Conservation (phyloP, 768 basidiomycete species). For the Suillus bovinus region DNA sequence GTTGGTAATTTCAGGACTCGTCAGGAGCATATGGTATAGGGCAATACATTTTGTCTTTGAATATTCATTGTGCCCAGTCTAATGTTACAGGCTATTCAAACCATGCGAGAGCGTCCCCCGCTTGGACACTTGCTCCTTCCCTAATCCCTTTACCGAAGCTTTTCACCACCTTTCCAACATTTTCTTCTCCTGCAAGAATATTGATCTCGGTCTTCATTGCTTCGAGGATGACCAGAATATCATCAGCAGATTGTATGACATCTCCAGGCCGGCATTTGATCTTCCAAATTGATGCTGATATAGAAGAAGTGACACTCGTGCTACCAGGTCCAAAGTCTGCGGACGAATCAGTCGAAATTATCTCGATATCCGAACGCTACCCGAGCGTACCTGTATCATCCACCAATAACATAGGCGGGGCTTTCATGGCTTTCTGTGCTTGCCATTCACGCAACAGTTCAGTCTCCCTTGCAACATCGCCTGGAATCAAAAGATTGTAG, state of each 20-base stretch:
- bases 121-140: conserved; percentile 46
- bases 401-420: background rate
- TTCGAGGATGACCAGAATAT: conserved; percentile 52
- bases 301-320: conserved; percentile 15
- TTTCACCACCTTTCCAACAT: conserved; percentile 44
- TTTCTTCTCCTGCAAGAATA: conserved; percentile 44
- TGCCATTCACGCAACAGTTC: conserved; percentile 47
- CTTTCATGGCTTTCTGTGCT: conserved; percentile 22
- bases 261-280: conserved; percentile 46
- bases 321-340: conserved; percentile 9
- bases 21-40: background rate
- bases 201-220: conserved; percentile 69
- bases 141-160: conserved; percentile 41
- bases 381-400: background rate
- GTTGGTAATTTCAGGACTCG: background rate
- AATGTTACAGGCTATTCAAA: conserved; percentile 14
- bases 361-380: background rate
- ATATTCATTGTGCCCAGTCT: no score
- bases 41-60: background rate
- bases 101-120: conserved; percentile 47
- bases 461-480: conserved; percentile 37
- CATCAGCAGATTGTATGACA: conserved; percentile 39
- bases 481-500: conserved; percentile 1
- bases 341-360: background rate
- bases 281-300: conserved; percentile 40